Conservation (phyloP, 225 moss, liverwort and hornwort genomes). For the Lunularia cruciata region DNA sequence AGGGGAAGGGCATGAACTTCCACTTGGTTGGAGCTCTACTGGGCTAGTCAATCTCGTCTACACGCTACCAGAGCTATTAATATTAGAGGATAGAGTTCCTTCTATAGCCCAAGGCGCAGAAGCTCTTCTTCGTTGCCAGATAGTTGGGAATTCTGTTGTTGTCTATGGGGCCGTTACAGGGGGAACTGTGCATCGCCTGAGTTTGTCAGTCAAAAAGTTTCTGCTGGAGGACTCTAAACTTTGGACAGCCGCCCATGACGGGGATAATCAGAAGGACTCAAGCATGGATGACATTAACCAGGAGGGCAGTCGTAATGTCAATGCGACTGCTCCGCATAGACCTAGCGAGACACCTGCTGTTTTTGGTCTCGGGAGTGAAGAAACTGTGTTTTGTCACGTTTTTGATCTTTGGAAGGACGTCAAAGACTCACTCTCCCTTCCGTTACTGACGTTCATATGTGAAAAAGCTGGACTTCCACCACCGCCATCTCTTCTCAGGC, state of each 20-base stretch:
- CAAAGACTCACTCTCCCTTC: conserved; percentile 86
- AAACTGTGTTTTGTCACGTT: conserved; percentile 55
- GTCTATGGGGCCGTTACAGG: conserved; percentile 82
- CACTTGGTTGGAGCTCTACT: conserved; percentile 65
- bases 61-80: conserved; percentile 64
- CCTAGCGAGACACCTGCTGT: neutral
- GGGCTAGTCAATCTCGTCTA: conserved; percentile 76
- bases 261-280: neutral
- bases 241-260: neutral
- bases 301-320: neutral
- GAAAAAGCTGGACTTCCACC: conserved; percentile 84
- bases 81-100: conserved; percentile 32
- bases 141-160: conserved; percentile 74
- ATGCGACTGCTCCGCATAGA: neutral
- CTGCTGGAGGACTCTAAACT: conserved; percentile 46
- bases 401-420: conserved; percentile 95
- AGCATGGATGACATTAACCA: neutral
- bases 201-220: conserved; percentile 60
- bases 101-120: conserved; percentile 50
- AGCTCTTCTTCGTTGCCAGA: conserved; percentile 79
- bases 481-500: conserved; percentile 70
- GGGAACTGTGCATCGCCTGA: conserved; percentile 66
- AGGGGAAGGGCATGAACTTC: conserved; percentile 56
- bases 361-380: conserved; percentile 28
- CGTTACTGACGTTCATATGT: conserved; percentile 79